phyloP scores from a whole-genome alignment of 176 grass and related monocot genomes.

The Saccharum spontaneum region DNA sequence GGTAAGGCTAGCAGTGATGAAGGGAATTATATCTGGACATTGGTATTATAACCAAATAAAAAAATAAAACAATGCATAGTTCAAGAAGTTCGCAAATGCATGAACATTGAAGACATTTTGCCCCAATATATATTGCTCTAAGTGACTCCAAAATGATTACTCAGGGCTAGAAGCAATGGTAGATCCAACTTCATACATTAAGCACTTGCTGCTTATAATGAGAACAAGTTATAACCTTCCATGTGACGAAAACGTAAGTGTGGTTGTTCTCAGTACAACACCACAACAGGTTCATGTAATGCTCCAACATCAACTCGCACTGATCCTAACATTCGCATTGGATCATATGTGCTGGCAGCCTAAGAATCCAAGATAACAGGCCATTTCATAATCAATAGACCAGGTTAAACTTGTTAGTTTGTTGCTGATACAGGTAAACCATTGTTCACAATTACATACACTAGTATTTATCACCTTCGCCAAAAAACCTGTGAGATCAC shows the following conservation, averaged over 20 bases:
- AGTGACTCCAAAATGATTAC: not conserved
- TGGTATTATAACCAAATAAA: not conserved
- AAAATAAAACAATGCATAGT: not conserved
- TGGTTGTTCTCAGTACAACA: not conserved
- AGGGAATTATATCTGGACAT: not conserved
- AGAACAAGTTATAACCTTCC: not conserved
- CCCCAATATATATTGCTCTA: not conserved
- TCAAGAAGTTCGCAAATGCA: not conserved
- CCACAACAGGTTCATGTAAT: not conserved
- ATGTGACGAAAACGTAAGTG: not conserved
- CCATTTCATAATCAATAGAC: not conserved
- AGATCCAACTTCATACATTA: not conserved
- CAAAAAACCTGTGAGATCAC: not conserved
- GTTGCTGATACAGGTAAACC: not conserved
- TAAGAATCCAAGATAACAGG: slow-evolving; percentile 5
- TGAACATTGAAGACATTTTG: not conserved
- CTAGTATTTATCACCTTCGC: not conserved
- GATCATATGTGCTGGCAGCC: not conserved
- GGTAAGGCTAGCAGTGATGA: not conserved
- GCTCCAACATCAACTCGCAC: not conserved
- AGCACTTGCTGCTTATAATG: not conserved
- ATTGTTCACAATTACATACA: not conserved
- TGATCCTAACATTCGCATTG: not conserved
- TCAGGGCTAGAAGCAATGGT: slow-evolving; percentile 4
- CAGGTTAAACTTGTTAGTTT: not conserved